Conservation (phyloP, 1,284 basidiomycete genomes). For the Psilocybe mexicana region DNA sequence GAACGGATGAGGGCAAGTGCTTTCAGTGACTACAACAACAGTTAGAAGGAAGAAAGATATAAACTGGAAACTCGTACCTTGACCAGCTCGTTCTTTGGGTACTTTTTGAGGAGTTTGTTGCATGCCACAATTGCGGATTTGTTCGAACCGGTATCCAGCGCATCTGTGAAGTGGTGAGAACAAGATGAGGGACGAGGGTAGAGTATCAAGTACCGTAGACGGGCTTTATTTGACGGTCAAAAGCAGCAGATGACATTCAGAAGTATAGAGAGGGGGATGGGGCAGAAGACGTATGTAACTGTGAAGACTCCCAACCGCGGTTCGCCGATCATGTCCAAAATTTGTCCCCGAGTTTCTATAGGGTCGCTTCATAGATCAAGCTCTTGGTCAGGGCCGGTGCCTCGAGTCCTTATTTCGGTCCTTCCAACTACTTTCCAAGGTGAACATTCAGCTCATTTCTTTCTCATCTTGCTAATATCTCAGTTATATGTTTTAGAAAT, state of each 20-base stretch:
- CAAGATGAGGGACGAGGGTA: background rate
- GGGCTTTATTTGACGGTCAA: constrained; percentile 78
- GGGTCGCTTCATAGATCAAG: constrained; percentile 1
- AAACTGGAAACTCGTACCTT: constrained; percentile 47
- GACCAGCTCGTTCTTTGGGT: constrained; percentile 69
- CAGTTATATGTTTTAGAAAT: background rate
- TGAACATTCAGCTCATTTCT: background rate
- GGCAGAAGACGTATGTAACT: constrained; percentile 14
- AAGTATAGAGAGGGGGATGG: constrained; percentile 3
- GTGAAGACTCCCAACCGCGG: constrained; percentile 11
- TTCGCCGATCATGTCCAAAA: constrained; percentile 19
- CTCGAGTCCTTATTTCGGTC: constrained; percentile 9
- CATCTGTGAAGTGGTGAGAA: constrained; percentile 50
- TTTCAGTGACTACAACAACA: constrained; percentile 66
- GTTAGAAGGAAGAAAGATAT: background rate
- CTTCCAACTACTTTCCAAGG: background rate
- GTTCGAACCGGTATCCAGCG: constrained; percentile 81
- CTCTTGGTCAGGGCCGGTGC: constrained; percentile 6
- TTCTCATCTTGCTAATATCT: background rate
- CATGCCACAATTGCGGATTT: constrained; percentile 82
- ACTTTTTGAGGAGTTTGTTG: constrained; percentile 83
- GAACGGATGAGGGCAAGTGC: constrained; percentile 78
- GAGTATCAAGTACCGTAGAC: constrained; percentile 62
- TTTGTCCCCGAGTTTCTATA: constrained; percentile 5
- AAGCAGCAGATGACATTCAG: constrained; percentile 36